Percentiles rank a stretch among this genome's conserved stretches.
These are phyloP conservation scores for Monosporascus sp. DNA, from an alignment of 2,329 filamentous ascomycete species.

Conservation along the genomic window DNA sequence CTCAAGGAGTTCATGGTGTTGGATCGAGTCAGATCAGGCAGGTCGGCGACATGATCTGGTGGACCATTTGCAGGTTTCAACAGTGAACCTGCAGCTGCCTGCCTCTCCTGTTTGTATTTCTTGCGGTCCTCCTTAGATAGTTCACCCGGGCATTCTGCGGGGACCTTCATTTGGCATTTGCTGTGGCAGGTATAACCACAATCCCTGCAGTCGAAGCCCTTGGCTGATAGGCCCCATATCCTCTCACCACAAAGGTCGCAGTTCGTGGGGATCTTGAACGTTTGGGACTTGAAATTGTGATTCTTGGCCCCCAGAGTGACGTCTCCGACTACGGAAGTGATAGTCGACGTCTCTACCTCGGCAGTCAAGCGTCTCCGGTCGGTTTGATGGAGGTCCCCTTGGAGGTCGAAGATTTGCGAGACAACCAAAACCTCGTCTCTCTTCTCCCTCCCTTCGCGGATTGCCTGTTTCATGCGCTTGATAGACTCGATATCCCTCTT, in stretches of 20 bases:
- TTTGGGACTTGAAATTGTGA: conserved; percentile 98
- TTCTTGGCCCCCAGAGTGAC: conserved; percentile 88
- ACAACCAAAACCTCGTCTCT: conserved; percentile 85
- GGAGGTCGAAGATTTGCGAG: conserved; percentile 73
- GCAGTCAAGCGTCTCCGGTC: conserved; percentile 81
- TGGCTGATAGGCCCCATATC: conserved; percentile 95
- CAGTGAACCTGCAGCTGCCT: conserved; percentile 67
- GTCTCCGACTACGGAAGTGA: conserved; percentile 87
- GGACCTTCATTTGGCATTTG: conserved; percentile 99
- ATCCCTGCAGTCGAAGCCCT: conserved; percentile 92
- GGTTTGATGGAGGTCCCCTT: conserved; percentile 78
- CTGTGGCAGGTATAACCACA: conserved; percentile 98
- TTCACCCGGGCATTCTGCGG: conserved; percentile 91
- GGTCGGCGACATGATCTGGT: conserved; percentile 51
- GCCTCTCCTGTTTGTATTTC: conserved; percentile 81
- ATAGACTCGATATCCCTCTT: conserved; percentile 76
- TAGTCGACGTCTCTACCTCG: conserved; percentile 89
- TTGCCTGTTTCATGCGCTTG: conserved; percentile 67
- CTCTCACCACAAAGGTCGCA: conserved; percentile 95
- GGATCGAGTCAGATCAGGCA: conserved; percentile 66
- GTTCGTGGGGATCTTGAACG: conserved; percentile 98
- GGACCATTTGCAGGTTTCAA: conserved; percentile 44
- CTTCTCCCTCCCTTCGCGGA: conserved; percentile 80
- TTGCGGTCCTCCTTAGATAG: conserved; percentile 93
- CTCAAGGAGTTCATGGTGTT: conserved; percentile 89